Conservation (phyloP, 2,329 filamentous ascomycete species). For the Parastagonospora nodorum region DNA sequence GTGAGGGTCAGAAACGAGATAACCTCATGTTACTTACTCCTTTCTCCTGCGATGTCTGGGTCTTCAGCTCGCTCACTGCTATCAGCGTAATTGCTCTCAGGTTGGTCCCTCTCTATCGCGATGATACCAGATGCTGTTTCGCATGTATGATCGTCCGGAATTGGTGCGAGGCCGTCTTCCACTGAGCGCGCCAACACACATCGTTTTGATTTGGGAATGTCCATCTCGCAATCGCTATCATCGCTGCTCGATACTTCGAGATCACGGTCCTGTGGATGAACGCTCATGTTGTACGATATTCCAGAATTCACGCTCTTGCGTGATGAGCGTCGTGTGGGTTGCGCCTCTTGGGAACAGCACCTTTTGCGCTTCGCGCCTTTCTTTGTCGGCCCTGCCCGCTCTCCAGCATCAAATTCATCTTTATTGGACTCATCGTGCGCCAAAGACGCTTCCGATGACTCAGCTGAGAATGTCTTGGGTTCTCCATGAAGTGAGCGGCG, state of each 20-base stretch:
- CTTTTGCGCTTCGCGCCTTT: slow-evolving; percentile 15
- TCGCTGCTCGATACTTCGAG: slow-evolving; percentile 13
- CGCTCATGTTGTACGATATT: slow-evolving; percentile 29
- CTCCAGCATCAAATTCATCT: slow-evolving; percentile 12
- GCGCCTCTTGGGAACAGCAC: neutral
- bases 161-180: too few species aligned
- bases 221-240: neutral
- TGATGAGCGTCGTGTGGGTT: slow-evolving; percentile 28
- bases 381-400: neutral
- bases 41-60: too few species aligned
- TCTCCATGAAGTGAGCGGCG: slow-evolving; percentile 29
- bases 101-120: too few species aligned
- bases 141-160: too few species aligned
- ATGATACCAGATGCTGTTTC: too few species aligned
- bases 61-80: too few species aligned
- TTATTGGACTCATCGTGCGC: slow-evolving; percentile 6
- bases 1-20: too few species aligned
- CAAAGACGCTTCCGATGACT: slow-evolving; percentile 2
- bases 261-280: slow-evolving; percentile 37
- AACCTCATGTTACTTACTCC: too few species aligned
- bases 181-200: neutral
- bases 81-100: too few species aligned
- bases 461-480: neutral
- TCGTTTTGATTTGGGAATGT: neutral
- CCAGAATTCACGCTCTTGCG: slow-evolving; percentile 22